Conservation (phyloP, 2,329 filamentous ascomycete genomes). For the Ophiostoma novo-ulmi region DNA sequence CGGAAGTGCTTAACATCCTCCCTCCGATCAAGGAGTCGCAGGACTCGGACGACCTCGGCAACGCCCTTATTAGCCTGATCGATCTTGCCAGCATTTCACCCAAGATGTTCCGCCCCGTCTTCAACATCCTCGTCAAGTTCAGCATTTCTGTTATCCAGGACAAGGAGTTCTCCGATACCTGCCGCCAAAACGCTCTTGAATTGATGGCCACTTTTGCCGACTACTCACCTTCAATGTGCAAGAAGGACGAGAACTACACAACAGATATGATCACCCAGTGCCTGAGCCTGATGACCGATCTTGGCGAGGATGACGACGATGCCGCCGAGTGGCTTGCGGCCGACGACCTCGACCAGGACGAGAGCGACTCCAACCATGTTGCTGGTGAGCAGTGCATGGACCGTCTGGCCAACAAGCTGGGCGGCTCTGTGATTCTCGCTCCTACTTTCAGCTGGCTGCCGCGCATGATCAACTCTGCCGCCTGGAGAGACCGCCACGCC, state of each 20-base stretch:
- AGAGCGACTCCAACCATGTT: constrained; percentile 95
- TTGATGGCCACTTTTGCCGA: constrained; percentile 98
- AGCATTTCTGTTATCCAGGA: constrained; percentile 91
- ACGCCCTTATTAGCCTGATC: constrained; percentile 84
- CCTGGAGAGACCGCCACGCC: constrained; percentile 93
- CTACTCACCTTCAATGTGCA: constrained; percentile 88
- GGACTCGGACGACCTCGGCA: constrained; percentile 86
- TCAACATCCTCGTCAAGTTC: constrained; percentile 87
- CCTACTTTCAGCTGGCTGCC: constrained; percentile 97
- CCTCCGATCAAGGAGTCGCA: constrained; percentile 87
- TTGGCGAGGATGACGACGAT: constrained; percentile 91
- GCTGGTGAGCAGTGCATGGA: constrained; percentile 99
- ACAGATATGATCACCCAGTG: constrained; percentile 98
- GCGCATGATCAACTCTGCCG: constrained; percentile 91
- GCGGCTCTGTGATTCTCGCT: constrained; percentile 83
- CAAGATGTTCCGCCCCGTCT: constrained; percentile 96
- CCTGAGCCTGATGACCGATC: constrained; percentile 94
- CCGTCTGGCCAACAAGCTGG: constrained; percentile 91
- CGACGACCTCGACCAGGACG: constrained; percentile 91
- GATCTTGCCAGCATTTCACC: constrained; percentile 91
- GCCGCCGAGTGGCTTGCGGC: constrained; percentile 87
- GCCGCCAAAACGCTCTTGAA: constrained; percentile 90
- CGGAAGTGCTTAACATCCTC: constrained; percentile 88
- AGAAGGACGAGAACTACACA: constrained; percentile 86
- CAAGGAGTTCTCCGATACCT: constrained; percentile 85